Conservation (phyloP, 768 basidiomycete genomes). For the Mycena maculata region DNA sequence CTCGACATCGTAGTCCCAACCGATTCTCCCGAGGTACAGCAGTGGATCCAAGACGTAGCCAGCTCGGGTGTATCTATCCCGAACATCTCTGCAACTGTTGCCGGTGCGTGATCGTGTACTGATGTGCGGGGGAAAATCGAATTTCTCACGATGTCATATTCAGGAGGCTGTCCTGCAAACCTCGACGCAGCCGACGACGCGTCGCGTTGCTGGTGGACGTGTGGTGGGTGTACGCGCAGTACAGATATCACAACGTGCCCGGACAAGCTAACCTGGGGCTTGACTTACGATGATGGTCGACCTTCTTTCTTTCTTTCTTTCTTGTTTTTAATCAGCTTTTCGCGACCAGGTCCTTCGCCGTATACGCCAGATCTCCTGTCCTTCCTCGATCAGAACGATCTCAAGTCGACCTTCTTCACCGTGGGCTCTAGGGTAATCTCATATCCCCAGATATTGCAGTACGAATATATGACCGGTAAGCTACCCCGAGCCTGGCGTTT, state of each 20-base stretch:
- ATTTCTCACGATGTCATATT: background rate
- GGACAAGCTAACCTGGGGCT: conserved; percentile 63
- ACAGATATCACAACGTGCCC: conserved; percentile 85
- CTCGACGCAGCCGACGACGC: conserved; percentile 56
- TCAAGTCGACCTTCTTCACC: conserved; percentile 89
- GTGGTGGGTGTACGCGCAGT: conserved; percentile 73
- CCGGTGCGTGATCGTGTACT: conserved; percentile 51
- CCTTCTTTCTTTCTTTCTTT: background rate
- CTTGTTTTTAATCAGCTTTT: background rate
- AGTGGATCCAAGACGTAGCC: conserved; percentile 76
- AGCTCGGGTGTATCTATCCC: conserved; percentile 71
- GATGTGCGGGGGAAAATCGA: conserved; percentile 4
- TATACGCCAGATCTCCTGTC: conserved; percentile 80
- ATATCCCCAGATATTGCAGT: conserved; percentile 76
- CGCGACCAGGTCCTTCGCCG: conserved; percentile 83
- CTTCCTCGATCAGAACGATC: conserved; percentile 70
- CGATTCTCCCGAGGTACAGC: conserved; percentile 70
- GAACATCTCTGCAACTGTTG: conserved; percentile 54
- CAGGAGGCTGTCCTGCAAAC: conserved; percentile 71
- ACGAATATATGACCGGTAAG: no score
- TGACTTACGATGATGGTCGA: conserved; percentile 52
- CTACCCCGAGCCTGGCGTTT: no score
- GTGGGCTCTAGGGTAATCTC: conserved; percentile 86
- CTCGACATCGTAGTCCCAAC: conserved; percentile 72
- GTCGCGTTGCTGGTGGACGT: conserved; percentile 84